Conservation (phyloP, 306 rosid species). For the Abrus pulchellus region DNA sequence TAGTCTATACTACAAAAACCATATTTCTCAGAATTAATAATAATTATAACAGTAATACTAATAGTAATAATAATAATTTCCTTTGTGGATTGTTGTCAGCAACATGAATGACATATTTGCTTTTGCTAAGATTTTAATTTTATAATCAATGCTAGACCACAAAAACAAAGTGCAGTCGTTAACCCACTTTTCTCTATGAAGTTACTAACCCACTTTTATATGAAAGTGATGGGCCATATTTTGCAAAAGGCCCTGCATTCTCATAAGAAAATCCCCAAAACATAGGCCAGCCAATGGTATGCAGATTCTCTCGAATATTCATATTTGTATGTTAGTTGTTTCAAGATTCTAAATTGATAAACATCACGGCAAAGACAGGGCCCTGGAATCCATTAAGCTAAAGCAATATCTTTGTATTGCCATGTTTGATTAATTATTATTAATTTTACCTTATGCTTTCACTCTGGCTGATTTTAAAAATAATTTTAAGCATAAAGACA, state of each 20-base stretch:
- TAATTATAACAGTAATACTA: neutral
- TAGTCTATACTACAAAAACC: neutral
- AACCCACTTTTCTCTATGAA: slow-evolving; percentile 32
- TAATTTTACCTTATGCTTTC: slow-evolving; percentile 10
- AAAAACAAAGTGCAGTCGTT: slow-evolving; percentile 42
- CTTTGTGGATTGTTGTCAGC: slow-evolving; percentile 28
- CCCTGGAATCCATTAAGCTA: slow-evolving; percentile 45
- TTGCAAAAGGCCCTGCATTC: slow-evolving; percentile 10
- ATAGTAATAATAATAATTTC: neutral
- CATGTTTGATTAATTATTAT: slow-evolving; percentile 15
- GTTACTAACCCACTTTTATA: slow-evolving; percentile 49
- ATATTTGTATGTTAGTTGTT: slow-evolving; percentile 45
- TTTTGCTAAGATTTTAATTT: slow-evolving; percentile 27
- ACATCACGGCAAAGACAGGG: slow-evolving; percentile 44
- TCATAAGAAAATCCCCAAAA: slow-evolving; percentile 29
- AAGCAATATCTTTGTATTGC: slow-evolving; percentile 33
- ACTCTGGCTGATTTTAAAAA: neutral
- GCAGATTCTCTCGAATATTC: slow-evolving; percentile 49
- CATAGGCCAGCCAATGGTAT: slow-evolving; percentile 40
- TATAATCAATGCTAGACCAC: slow-evolving; percentile 34
- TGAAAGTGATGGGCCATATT: slow-evolving; percentile 44
- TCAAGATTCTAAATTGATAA: slow-evolving; percentile 49
- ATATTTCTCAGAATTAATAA: neutral
- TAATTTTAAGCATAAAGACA: slow-evolving; percentile 1
- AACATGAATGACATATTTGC: slow-evolving; percentile 29